These are phyloP conservation scores for Pleurotus citrinopileatus DNA, from an alignment of 768 basidiomycete species.

Conservation along the genomic window DNA sequence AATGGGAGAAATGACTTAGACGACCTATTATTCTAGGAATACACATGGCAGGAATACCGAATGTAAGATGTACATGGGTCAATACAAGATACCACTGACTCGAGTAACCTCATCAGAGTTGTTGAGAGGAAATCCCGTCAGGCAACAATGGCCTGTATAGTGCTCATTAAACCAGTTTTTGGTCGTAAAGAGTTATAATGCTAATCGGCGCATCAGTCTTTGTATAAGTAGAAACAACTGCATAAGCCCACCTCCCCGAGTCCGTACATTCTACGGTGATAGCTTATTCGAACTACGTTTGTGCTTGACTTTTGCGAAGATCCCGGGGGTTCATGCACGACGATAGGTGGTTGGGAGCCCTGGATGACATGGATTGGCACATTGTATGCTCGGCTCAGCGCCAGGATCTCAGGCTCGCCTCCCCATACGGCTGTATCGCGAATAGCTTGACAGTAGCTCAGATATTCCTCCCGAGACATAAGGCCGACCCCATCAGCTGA, in stretches of 20 bases:
- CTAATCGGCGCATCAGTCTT: conserved; percentile 33
- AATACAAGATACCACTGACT: neutral
- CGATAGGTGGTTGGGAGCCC: conserved; percentile 73
- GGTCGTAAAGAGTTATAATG: conserved; percentile 88
- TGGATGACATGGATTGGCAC: conserved; percentile 92
- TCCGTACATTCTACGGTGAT: conserved; percentile 92
- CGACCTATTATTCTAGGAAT: conserved; percentile 60
- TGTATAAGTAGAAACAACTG: neutral
- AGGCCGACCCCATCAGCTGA: conserved; percentile 68
- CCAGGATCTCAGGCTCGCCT: conserved; percentile 95
- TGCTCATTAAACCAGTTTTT: conserved; percentile 24
- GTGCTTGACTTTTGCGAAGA: conserved; percentile 25
- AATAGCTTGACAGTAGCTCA: conserved; percentile 74
- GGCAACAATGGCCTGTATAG: conserved; percentile 11
- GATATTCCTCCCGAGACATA: conserved; percentile 66
- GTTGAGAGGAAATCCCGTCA: neutral
- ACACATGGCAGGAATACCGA: conserved; percentile 4
- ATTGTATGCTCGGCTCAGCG: conserved; percentile 75
- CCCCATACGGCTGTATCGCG: conserved; percentile 92
- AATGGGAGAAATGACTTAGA: conserved; percentile 48
- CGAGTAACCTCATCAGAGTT: neutral
- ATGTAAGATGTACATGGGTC: conserved; percentile 9
- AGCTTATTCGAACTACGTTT: conserved; percentile 72
- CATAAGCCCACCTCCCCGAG: conserved; percentile 78
- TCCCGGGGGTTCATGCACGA: conserved; percentile 69